These are phyloP conservation scores for Hymenoscyphus occultus DNA, from an alignment of 2,329 filamentous ascomycete species.

Conservation along the genomic window DNA sequence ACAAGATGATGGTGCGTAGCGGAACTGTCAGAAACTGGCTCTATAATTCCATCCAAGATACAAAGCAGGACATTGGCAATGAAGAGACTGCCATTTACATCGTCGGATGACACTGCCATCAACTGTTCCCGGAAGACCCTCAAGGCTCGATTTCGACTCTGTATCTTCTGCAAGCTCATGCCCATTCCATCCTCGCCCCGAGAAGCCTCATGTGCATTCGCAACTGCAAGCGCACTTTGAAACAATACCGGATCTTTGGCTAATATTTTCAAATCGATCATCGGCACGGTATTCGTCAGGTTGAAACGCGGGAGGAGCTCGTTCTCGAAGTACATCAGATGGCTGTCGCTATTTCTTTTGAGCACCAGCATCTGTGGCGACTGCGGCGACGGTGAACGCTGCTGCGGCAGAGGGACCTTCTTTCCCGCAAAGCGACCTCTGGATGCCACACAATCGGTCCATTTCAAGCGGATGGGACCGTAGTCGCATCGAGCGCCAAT, in stretches of 20 bases:
- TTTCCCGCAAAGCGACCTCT: conserved; percentile 36
- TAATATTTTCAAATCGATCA: conserved; percentile 27
- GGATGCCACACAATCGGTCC: conserved; percentile 41
- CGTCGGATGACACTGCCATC: conserved; percentile 36
- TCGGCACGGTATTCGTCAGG: conserved; percentile 29
- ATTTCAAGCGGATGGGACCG: conserved; percentile 41
- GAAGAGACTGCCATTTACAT: conserved; percentile 38
- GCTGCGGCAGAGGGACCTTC: conserved; percentile 33
- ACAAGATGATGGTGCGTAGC: conserved; percentile 31
- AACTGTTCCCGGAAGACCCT: conserved; percentile 38
- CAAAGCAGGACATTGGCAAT: conserved; percentile 45
- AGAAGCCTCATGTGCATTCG: conserved; percentile 31
- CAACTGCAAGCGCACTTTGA: conserved; percentile 29
- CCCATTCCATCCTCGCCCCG: conserved; percentile 25
- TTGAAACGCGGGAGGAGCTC: conserved; percentile 33
- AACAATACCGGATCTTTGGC: conserved; percentile 29
- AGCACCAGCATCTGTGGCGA: conserved; percentile 20
- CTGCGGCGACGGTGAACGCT: not conserved
- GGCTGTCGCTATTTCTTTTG: conserved; percentile 31
- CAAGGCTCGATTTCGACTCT: conserved; percentile 31
- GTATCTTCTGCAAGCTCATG: conserved; percentile 27
- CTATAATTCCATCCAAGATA: conserved; percentile 37
- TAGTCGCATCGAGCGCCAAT: conserved; percentile 37
- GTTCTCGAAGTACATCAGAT: conserved; percentile 33
- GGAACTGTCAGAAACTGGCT: conserved; percentile 28